These are phyloP conservation scores for Venturia effusa DNA, from an alignment of 2,329 filamentous ascomycete species.

Conservation along the genomic window DNA sequence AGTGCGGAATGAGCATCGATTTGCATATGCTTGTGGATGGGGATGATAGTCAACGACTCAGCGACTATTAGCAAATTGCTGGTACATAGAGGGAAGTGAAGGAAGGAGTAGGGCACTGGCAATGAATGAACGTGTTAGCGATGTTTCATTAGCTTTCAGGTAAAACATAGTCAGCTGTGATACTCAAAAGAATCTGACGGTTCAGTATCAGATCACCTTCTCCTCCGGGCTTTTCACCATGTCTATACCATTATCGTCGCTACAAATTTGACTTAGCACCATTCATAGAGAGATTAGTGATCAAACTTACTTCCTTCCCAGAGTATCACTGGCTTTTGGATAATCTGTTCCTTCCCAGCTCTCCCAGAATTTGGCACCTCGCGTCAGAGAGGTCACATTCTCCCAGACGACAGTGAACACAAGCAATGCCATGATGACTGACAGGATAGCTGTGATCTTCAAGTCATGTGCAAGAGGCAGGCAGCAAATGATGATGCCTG, in stretches of 20 bases:
- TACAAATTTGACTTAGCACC: background rate
- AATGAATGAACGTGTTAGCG: no score
- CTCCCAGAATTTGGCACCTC: conserved; percentile 9
- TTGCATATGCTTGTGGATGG: no score
- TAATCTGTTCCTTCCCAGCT: conserved; percentile 9
- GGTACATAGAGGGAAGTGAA: no score
- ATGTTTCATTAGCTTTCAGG: no score
- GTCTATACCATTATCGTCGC: background rate
- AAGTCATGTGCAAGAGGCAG: conserved; percentile 8
- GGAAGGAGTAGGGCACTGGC: no score
- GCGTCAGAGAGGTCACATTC: background rate
- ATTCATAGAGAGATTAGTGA: no score
- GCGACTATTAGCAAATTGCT: no score
- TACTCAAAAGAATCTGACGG: no score
- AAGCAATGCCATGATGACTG: conserved; percentile 5
- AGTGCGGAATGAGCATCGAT: no score
- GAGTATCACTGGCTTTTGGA: background rate
- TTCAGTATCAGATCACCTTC: background rate
- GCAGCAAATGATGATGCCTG: conserved; percentile 1
- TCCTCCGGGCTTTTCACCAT: background rate
- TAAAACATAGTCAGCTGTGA: no score
- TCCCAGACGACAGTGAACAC: conserved; percentile 5
- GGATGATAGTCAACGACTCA: no score
- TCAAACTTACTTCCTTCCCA: background rate
- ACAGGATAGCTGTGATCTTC: conserved; percentile 7